Percentiles rank a stretch among this genome's conserved stretches.
Conservation (phyloP, 805 yeast genomes). For the Barnettozyma botsteinii region DNA sequence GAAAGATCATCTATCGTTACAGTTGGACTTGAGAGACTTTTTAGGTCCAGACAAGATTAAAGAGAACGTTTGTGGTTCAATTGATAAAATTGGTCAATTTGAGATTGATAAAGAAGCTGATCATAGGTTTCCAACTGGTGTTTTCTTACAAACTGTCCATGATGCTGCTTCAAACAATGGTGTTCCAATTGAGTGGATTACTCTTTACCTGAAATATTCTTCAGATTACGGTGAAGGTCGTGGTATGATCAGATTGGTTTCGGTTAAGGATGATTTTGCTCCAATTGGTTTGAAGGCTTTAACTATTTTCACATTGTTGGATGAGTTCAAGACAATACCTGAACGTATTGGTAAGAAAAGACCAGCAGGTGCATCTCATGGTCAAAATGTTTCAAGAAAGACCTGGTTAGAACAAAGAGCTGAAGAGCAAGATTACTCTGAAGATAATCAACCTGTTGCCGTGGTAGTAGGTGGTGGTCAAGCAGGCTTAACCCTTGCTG, state of each 20-base stretch:
- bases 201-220: slow-evolving; percentile 27
- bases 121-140: slow-evolving; percentile 27
- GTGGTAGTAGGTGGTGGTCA: slow-evolving; percentile 45
- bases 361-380: slow-evolving; percentile 34
- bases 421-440: slow-evolving; percentile 27
- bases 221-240: slow-evolving; percentile 31
- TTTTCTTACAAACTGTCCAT: slow-evolving; percentile 25
- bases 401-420: slow-evolving; percentile 35
- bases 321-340: slow-evolving; percentile 29
- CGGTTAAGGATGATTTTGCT: slow-evolving; percentile 25
- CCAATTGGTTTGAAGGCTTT: slow-evolving; percentile 30
- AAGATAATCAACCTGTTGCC: slow-evolving; percentile 35
- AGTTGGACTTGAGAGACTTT: slow-evolving; percentile 30
- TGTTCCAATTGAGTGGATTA: slow-evolving; percentile 34
- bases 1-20: slow-evolving; percentile 34
- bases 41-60: slow-evolving; percentile 28
- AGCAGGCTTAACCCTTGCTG: slow-evolving; percentile 38
- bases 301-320: slow-evolving; percentile 31
- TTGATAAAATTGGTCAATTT: slow-evolving; percentile 24
- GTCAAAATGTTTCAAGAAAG: slow-evolving; percentile 32
- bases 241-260: slow-evolving; percentile 29
- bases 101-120: slow-evolving; percentile 28
- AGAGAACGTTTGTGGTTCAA: slow-evolving; percentile 10
- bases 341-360: slow-evolving; percentile 30
- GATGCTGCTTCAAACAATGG: slow-evolving; percentile 21